Evolutionary conservation across 257 asterid genomes (phyloP).

Genomic region (Salvia miltiorrhiza): DNA sequence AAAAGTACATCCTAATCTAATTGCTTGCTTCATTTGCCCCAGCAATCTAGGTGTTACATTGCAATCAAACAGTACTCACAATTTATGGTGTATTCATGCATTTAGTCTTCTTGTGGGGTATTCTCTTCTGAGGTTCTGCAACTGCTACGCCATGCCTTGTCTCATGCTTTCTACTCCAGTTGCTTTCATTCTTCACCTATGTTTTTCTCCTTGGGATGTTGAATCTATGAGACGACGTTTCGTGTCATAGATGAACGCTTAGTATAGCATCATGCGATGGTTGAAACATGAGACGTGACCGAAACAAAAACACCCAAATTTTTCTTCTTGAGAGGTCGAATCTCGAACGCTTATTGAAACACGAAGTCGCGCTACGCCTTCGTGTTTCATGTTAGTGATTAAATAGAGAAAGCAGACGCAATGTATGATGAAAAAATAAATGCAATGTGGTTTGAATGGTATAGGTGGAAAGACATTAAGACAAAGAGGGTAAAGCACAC

Average conservation of each 20-base stretch:
- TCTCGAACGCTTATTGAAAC: too few relatives aligned
- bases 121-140: neutral
- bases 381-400: too few relatives aligned
- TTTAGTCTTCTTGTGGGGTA: conserved; percentile 12
- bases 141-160: conserved; percentile 26
- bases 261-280: neutral
- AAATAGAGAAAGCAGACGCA: too few relatives aligned
- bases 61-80: conserved; percentile 33
- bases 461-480: neutral
- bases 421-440: too few relatives aligned
- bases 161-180: neutral
- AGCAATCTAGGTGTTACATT: conserved; percentile 27
- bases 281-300: neutral
- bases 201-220: neutral
- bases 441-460: neutral
- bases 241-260: neutral
- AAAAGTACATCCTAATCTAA: conserved; percentile 19
- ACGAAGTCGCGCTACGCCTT: too few relatives aligned
- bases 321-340: too few relatives aligned
- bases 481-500: neutral
- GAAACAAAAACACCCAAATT: too few relatives aligned
- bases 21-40: conserved; percentile 21
- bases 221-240: neutral
- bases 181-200: neutral
- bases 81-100: conserved; percentile 6